These are phyloP conservation scores for Phialemoniopsis sp. DNA, from an alignment of 2,329 filamentous ascomycete genomes.

Conservation along the genomic window DNA sequence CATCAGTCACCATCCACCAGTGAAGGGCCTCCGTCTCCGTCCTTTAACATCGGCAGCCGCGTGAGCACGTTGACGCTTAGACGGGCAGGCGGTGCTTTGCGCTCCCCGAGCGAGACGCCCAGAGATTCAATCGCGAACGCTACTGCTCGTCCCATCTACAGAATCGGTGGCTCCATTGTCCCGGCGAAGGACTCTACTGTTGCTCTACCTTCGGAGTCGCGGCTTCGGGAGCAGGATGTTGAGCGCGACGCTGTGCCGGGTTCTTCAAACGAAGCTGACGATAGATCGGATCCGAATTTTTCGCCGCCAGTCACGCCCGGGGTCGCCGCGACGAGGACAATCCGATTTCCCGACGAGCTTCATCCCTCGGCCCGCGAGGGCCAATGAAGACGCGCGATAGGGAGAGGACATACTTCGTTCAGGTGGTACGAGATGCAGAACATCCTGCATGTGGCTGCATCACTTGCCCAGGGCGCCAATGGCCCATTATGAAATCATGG, in stretches of 20 bases:
- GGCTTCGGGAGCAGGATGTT: neutral
- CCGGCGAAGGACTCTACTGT: constrained; percentile 1
- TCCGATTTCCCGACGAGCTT: constrained; percentile 39
- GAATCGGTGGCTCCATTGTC: constrained; percentile 35
- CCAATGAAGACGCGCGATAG: too few relatives aligned
- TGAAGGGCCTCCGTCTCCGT: constrained; percentile 10
- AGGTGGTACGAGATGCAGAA: too few relatives aligned
- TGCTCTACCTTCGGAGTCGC: neutral
- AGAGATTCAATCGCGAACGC: constrained; percentile 2
- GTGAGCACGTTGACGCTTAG: constrained; percentile 17
- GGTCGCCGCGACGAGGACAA: constrained; percentile 25
- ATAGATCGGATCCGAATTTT: constrained; percentile 1
- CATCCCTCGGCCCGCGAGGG: neutral
- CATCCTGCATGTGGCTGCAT: too few relatives aligned
- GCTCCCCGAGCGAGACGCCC: constrained; percentile 1
- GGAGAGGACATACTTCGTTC: too few relatives aligned
- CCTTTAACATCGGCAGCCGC: constrained; percentile 23
- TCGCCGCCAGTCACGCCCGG: constrained; percentile 4
- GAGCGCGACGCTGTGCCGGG: too few relatives aligned
- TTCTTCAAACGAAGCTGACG: too few relatives aligned
- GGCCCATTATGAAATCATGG: too few relatives aligned
- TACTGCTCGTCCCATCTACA: constrained; percentile 23
- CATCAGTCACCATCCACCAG: constrained; percentile 12
- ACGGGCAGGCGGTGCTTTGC: constrained; percentile 1
- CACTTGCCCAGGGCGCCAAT: too few relatives aligned